These are phyloP conservation scores for Fraxinus paxiana DNA, from an alignment of 305 asterid genomes.

Conservation along the genomic window DNA sequence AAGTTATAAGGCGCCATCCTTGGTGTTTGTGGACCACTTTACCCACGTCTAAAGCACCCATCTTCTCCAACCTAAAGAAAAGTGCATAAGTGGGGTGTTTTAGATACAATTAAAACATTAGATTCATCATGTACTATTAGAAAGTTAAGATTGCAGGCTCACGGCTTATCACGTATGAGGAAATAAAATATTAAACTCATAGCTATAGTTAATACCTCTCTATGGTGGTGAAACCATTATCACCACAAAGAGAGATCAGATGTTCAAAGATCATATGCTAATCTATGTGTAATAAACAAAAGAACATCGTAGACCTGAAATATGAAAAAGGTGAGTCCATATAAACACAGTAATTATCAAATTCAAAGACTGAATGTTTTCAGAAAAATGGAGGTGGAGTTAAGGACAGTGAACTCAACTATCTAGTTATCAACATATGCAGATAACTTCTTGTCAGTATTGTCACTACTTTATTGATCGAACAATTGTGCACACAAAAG, in stretches of 20 bases:
- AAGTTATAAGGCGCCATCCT: conserved; percentile 53
- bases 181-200: background rate
- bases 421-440: background rate
- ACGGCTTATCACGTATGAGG: background rate
- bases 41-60: conserved; percentile 48
- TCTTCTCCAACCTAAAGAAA: conserved; percentile 38
- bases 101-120: background rate
- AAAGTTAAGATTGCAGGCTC: background rate
- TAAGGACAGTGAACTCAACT: background rate
- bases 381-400: background rate
- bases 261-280: background rate
- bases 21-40: conserved; percentile 46
- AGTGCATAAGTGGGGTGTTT: conserved; percentile 1
- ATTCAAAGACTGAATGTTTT: background rate
- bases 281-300: background rate
- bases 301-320: background rate
- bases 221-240: background rate
- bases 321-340: background rate
- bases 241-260: background rate
- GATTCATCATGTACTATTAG: background rate
- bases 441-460: background rate
- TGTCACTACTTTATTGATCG: background rate
- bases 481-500: background rate
- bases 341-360: background rate
- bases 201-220: background rate